A percentile compares a stretch with the other conserved stretches of the same genome.
phyloP scores from a whole-genome alignment of 1,284 basidiomycete genomes.

The Xanthoconium separans region DNA sequence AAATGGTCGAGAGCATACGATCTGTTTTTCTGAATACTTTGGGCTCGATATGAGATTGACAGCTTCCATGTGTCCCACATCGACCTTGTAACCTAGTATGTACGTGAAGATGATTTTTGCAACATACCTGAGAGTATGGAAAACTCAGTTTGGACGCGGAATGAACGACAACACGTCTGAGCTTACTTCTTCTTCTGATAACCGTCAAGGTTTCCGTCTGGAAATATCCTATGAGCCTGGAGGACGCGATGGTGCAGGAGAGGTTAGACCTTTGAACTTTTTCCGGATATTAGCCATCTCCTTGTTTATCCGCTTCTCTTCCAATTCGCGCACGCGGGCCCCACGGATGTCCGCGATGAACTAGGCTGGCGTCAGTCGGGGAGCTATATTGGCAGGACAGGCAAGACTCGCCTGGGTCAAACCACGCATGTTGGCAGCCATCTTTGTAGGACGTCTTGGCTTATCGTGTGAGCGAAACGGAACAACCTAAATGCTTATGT shows the following conservation, averaged over 20 bases:
- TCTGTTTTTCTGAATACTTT: slow-evolving; percentile 99
- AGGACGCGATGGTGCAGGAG: slow-evolving; percentile 10
- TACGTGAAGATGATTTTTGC: slow-evolving; percentile 99
- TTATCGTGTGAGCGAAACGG: neutral
- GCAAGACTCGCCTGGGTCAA: slow-evolving; percentile 72
- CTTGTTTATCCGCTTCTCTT: slow-evolving; percentile 98
- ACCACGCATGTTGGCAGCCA: slow-evolving; percentile 89
- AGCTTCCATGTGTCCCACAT: slow-evolving; percentile 99
- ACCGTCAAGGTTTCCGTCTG: slow-evolving; percentile 95
- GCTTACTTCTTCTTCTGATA: slow-evolving; percentile 98
- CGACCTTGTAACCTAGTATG: slow-evolving; percentile 98
- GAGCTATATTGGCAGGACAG: slow-evolving; percentile 1
- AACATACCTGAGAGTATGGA: slow-evolving; percentile 64
- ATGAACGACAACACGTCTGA: slow-evolving; percentile 16
- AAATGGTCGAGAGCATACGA: slow-evolving; percentile 55
- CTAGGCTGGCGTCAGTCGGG: slow-evolving; percentile 39
- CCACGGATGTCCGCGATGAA: slow-evolving; percentile 99
- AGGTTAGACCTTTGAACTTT: slow-evolving; percentile 86
- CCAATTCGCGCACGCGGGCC: slow-evolving; percentile 83
- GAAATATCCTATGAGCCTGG: slow-evolving; percentile 3
- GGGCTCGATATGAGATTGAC: slow-evolving; percentile 95
- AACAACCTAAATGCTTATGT: neutral
- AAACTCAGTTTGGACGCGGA: slow-evolving; percentile 12
- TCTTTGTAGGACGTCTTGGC: slow-evolving; percentile 30
- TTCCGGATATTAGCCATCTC: slow-evolving; percentile 99